Base-by-base conservation (phyloP, 805 yeast species). In the Lachancea cidri region DNA sequence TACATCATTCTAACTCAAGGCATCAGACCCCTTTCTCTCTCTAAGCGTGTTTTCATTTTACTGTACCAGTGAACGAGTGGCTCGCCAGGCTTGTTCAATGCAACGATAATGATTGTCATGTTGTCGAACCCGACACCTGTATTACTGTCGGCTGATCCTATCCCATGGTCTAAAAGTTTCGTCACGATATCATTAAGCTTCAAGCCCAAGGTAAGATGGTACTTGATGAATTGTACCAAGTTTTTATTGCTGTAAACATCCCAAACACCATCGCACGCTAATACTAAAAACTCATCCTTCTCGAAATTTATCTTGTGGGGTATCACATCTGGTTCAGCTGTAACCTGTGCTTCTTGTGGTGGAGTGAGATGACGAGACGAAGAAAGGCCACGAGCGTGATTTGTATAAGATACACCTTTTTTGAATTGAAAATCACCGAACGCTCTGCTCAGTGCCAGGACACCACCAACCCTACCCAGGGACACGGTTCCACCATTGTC, bases 401-500 rank as follows among this genome's bases (percentile, higher is more conserved):
- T 40, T 16, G 41, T 69, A 65, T 41, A 70, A 52, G 48, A 35
- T 8, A 62, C 55, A 43, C 64, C 60, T 43, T 55, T 53, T 47
- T 76, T 76, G 50, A 76, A 76, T 33, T 67, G 67, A 54, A 82
- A 83, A 63, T 83, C 89, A 20, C 88, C 86, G 61, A 91, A 85
- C 42, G 96, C 97, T 61, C 98, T 74, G 38, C 95, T 83, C 48
- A 91, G 71, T 0, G 98, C 98, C 63, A 91, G 74, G 50, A 88
- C 86, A 41, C 98, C 98, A 61, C 93, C 93, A 37, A 91, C 98
- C 64, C 98, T 77, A 41, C 95, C 95, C 62, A 81, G 76, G 34
- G 86, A 95, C 22, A 91, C 96, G 53, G 79, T 86, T 3, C 97
- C 98, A 43, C 98, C 97, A 19, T 96, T 95, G 41, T 89, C 87